phyloP scores from a whole-genome alignment of 768 basidiomycete species.

The Russula foetens region DNA sequence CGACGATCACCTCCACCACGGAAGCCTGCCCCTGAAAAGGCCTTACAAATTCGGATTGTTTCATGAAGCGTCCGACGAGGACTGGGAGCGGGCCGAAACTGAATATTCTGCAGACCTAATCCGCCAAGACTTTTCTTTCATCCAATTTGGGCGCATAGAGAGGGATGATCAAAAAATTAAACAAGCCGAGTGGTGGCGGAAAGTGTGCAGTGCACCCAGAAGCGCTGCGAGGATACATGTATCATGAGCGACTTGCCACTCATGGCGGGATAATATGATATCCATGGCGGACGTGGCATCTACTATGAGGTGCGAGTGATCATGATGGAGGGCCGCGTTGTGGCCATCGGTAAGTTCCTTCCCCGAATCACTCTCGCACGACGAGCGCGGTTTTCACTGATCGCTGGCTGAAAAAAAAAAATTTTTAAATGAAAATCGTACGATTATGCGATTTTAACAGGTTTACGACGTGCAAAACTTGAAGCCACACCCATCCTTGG shows the following conservation, averaged over 20 bases:
- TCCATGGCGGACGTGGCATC: constrained; percentile 44
- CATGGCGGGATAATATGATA: constrained; percentile 51
- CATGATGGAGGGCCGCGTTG: constrained; percentile 48
- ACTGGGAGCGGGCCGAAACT: constrained; percentile 45
- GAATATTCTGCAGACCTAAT: constrained; percentile 39
- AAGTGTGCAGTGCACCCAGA: constrained; percentile 36
- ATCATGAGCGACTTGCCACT: constrained; percentile 55
- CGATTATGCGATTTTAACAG: no score
- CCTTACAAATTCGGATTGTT: constrained; percentile 41
- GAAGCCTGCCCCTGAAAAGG: constrained; percentile 50
- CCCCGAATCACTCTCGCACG: no score
- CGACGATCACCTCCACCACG: constrained; percentile 32
- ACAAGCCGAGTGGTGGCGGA: constrained; percentile 24
- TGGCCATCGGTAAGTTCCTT: constrained; percentile 50
- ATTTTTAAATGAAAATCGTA: neutral
- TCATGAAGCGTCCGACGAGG: constrained; percentile 49
- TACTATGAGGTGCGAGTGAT: constrained; percentile 57
- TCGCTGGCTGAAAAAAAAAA: neutral
- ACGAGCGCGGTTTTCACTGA: no score
- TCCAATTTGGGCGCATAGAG: constrained; percentile 38
- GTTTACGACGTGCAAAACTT: constrained; percentile 51
- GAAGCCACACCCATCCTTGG: constrained; percentile 58
- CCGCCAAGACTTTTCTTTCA: constrained; percentile 40
- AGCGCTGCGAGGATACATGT: constrained; percentile 41
- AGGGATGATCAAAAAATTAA: constrained; percentile 27